Evolutionary conservation across 2,329 filamentous ascomycete species (phyloP), one percentile per base, ranked within the genome.

Genomic region (Monilinia polystroma): DNA sequence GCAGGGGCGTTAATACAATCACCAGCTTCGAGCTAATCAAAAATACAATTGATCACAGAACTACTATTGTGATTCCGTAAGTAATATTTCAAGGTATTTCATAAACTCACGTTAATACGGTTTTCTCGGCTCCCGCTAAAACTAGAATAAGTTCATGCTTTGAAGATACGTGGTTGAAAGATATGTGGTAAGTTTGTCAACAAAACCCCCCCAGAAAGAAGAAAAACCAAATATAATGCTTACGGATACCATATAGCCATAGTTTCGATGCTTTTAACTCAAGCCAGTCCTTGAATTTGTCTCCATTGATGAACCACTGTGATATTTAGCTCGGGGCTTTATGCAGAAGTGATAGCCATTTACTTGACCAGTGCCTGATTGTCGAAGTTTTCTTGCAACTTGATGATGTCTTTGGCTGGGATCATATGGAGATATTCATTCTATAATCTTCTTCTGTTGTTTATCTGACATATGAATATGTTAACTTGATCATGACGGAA

Each of bases 191-290:
- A 32, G 10, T 29, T 20, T 14, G 23, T 58, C 16, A 2, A 45
- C n/a, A n/a, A n/a, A n/a, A n/a, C n/a, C n/a, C n/a, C n/a, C n/a
- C n/a, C n/a, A n/a, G n/a, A n/a, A n/a, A n/a, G n/a, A n/a, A n/a
- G n/a, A 32, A 45, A 6, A 29, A 29, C 18, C 5, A 5, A 8
- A 59, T 2, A 5, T 5, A 8, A 35, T 35, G 20, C 57, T 23
- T 49, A 49, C 18, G 18, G 35, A 59, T 59, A 35, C 41, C 43
- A 59, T 32, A 59, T 18, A 49, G 20, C 57, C 41, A 59, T 18
- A 59, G 29, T 29, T 14, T 59, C 26, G 26, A 59, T 47, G 5
- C 57, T n/a, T 47, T 59, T 8, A 6, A 6, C n/a, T 16, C 18
- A 49, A n/a, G 6, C 57, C 26, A 49, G 11, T 8, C 12, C 0